Percentiles rank a stretch among this genome's conserved stretches.
Evolutionary conservation across 2,329 filamentous ascomycete species (phyloP).

Genomic region (Fusarium nanum): DNA sequence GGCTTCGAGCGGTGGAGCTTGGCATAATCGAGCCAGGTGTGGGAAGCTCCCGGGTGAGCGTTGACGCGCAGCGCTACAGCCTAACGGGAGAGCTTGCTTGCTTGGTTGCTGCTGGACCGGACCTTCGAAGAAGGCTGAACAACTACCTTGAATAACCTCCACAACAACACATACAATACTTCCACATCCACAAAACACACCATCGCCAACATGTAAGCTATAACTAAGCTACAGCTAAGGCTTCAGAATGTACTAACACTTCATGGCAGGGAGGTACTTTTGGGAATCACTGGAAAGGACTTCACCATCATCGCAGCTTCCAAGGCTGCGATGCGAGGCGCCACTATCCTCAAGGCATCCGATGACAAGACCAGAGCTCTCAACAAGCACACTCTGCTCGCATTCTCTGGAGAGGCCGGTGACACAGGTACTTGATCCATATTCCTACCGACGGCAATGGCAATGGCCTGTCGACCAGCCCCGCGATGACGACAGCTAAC

Average conservation of each 20-base stretch:
- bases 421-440: constrained; percentile 76
- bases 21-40: constrained; percentile 47
- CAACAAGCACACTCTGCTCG: constrained; percentile 95
- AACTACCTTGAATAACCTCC: constrained; percentile 34
- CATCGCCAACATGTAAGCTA: constrained; percentile 44
- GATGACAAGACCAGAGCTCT: constrained; percentile 96
- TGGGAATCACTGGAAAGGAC: constrained; percentile 99
- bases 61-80: constrained; percentile 56
- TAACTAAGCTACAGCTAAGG: constrained; percentile 21
- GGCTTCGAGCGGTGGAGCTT: constrained; percentile 48
- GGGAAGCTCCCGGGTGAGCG: constrained; percentile 42
- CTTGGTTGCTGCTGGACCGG: constrained; percentile 42
- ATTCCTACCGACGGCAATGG: not conserved
- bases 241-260: constrained; percentile 27
- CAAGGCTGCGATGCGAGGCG: constrained; percentile 97
- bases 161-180: constrained; percentile 32
- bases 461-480: constrained; percentile 9
- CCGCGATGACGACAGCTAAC: constrained; percentile 41
- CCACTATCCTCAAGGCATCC: constrained; percentile 91
- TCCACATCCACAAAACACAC: constrained; percentile 25
- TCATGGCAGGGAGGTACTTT: constrained; percentile 85
- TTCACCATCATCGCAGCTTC: constrained; percentile 98
- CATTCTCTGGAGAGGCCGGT: constrained; percentile 94
- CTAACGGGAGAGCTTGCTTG: constrained; percentile 49
- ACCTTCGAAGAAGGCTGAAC: constrained; percentile 42